These are phyloP conservation scores for Xylaria sp. DNA, from an alignment of 2,329 filamentous ascomycete species.

Conservation along the genomic window DNA sequence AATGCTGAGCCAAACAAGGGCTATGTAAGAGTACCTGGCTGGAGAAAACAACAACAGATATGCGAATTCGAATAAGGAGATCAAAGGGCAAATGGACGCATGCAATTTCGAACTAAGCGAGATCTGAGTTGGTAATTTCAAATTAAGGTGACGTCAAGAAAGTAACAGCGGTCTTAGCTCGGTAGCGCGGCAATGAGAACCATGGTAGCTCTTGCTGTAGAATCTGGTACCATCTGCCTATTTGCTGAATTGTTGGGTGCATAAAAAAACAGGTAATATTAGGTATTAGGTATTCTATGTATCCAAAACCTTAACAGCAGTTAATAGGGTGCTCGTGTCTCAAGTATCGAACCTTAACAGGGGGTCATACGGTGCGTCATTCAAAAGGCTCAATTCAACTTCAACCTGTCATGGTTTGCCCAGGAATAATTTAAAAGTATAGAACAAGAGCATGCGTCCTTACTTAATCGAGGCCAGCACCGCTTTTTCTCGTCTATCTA, in stretches of 20 bases:
- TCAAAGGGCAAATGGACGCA: conserved; percentile 1
- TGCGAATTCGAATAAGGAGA: not conserved
- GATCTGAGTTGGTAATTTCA: conserved; percentile 30
- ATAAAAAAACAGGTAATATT: not conserved
- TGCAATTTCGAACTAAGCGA: conserved; percentile 36
- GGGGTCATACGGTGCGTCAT: too few relatives aligned
- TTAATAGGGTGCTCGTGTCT: not conserved
- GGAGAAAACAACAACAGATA: not conserved
- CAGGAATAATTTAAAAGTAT: not conserved
- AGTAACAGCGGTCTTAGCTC: conserved; percentile 14
- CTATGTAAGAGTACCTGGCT: conserved; percentile 15
- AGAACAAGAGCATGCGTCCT: not conserved
- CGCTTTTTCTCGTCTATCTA: too few relatives aligned
- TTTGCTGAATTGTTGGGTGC: not conserved
- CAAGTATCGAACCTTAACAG: not conserved
- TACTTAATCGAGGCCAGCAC: not conserved
- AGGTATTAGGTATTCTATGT: not conserved
- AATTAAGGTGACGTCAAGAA: conserved; percentile 38
- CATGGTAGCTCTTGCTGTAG: not conserved
- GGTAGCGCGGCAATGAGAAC: conserved; percentile 16
- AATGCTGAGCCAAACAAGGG: conserved; percentile 7
- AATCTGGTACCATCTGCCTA: too few relatives aligned
- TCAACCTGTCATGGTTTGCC: not conserved
- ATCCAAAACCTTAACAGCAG: too few relatives aligned
- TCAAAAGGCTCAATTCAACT: too few relatives aligned